Base-by-base conservation (phyloP, 306 rosid species). In the Vigna unguiculata region DNA sequence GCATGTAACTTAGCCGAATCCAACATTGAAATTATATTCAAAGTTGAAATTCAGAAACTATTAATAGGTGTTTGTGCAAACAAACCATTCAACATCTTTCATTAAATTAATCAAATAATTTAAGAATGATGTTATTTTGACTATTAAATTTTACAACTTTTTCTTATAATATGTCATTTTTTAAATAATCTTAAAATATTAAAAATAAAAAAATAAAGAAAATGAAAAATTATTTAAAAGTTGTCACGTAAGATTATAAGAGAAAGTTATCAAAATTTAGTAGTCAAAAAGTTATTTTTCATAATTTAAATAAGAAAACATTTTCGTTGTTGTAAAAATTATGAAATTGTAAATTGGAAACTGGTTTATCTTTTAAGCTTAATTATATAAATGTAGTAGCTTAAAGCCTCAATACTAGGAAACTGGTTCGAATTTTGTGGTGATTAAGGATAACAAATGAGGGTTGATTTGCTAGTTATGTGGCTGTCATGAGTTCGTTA, bases 1-100 rank as follows among this genome's bases (percentile, higher is more conserved):
- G 22, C 77, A 51, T 6, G 69, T 68, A 30, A 62, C 10, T 47
- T 59, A 20, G 16, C 76, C 30, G 9, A 46, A 49, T 46, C 61
- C 60, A 9, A 55, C 34, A n/a, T 22, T 7, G 21, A 41, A 45
- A 10, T 19, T 17, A 43, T 46, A 15, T 69, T 14, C 47, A 21
- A 20, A 34, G 38, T 15, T 9, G 64, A 75, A 16, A 25, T 43
- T 74, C 14, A 25, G 19, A 34, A 55, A 55, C 30, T 40, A 41
- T 41, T 6, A 41, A 57, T 6, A 22, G 34, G 4, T 4, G 11
- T 45, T 13, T 62, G 47, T 9, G 9, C 2, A n/a, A 9, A 36
- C n/a, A 34, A 20, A 43, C 5, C 7, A 17, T 49, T 49, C 40
- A 9, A 48, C 49, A 28, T n/a, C n/a, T 49, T 70, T 49, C 7